Evolutionary conservation across 495 filamentous ascomycete species (phyloP), one percentile per base, ranked within the genome.

Genomic region (Venustampulla echinocandica): DNA sequence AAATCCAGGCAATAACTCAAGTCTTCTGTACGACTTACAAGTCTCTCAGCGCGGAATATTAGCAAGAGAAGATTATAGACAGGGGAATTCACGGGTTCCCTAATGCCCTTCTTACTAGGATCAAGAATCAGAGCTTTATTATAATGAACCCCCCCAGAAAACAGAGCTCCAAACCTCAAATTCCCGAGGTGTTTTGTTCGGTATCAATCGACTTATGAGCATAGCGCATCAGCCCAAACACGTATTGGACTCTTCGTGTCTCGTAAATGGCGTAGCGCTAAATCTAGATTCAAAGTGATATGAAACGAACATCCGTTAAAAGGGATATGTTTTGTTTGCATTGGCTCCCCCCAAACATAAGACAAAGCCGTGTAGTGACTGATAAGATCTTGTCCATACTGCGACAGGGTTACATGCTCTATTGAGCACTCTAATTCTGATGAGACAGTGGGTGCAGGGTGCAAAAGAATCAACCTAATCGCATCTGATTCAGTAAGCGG

Each of bases 331-430:
- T 17, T 37, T 17, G 7, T 18, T 15, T 10, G 6, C 6, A 5
- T 37, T 11, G 35, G 10, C 23, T 47, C 18, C 4, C 44, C 44
- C 44, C 44, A 47, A 4, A 47, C 44, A 32, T 47, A 47, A 6
- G 44, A 47, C 27, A 47, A 19, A 24, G 44, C 44, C n/a, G 14
- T 40, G 33, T 42, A 47, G 1, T 20, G 40, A 3, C 54, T 46
- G 2, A 58, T 41, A 2, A 59, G 27, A 20, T 54, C 48, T 1
- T 49, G 27, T 1, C 40, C 33, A 11, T 11, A 44, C 4, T 10
- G 9, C 4, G 27, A 20, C 11, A 61, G 46, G 3, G 48, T 42
- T 2, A 49, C 45, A 28, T 56, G 46, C 14, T 50, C 9, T 15
- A 37, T 11, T 5, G 34, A 37, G 15, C 34, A 10, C 6, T 18